Conservation (phyloP, 2,329 filamentous ascomycete species). For the Arthrocladium fulminans region DNA sequence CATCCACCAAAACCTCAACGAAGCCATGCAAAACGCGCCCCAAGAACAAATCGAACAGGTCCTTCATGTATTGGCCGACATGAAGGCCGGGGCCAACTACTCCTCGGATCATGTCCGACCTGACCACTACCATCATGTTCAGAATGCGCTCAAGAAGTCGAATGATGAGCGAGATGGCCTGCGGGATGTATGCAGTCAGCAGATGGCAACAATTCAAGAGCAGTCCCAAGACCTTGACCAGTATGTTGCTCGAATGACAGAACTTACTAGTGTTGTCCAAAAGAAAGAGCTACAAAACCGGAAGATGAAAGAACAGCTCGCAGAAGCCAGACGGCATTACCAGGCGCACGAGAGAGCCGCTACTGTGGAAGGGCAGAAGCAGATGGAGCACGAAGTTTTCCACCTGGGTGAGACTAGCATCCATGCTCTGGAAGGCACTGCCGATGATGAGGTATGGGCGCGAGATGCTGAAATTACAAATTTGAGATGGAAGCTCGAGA, state of each 20-base stretch:
- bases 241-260: conserved; percentile 5
- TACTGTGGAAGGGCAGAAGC: background rate
- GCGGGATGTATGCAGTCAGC: conserved; percentile 6
- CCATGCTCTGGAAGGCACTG: background rate
- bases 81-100: background rate
- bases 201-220: conserved; percentile 2
- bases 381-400: background rate
- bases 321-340: background rate
- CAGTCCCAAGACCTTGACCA: conserved; percentile 2
- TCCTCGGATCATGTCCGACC: background rate
- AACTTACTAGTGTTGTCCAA: background rate
- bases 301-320: background rate
- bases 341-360: background rate
- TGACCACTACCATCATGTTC: background rate
- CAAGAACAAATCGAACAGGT: conserved; percentile 2
- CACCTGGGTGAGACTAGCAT: background rate
- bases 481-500: conserved; percentile 6
- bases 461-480: conserved; percentile 7
- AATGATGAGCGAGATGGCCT: conserved; percentile 1
- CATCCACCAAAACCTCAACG: background rate
- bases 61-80: background rate
- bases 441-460: background rate
- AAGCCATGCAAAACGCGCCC: background rate
- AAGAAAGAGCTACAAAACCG: conserved; percentile 7
- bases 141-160: background rate